Percentiles rank a stretch among this genome's conserved stretches.
Evolutionary conservation across 257 asterid genomes (phyloP).

Genomic region (Solanum chiquidenum): DNA sequence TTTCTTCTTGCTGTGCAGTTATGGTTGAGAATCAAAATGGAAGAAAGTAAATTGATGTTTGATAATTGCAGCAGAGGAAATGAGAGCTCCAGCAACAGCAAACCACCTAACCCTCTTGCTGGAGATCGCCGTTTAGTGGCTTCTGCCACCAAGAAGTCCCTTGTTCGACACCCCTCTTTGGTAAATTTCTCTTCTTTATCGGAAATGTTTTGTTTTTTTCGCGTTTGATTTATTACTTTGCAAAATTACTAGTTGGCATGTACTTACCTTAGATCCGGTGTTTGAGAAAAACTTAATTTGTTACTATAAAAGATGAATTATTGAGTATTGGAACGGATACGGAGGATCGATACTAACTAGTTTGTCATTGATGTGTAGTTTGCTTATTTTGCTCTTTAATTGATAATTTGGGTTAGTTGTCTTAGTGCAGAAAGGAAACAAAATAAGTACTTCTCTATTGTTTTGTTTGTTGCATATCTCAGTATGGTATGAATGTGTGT

Average conservation of each 20-base stretch:
- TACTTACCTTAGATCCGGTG: background rate
- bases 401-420: background rate
- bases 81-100: constrained; percentile 49
- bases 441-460: background rate
- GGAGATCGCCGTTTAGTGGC: constrained; percentile 28
- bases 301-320: background rate
- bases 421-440: background rate
- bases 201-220: background rate
- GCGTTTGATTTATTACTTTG: background rate
- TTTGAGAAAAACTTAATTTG: background rate
- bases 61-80: constrained; percentile 25
- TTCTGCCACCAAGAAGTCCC: constrained; percentile 26
- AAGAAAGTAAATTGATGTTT: constrained; percentile 47
- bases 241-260: background rate
- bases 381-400: background rate
- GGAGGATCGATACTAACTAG: background rate
- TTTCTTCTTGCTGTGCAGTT: constrained; percentile 3
- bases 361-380: background rate
- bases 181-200: constrained; percentile 16
- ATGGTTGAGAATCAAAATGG: constrained; percentile 71
- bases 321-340: background rate
- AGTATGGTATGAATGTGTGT: background rate
- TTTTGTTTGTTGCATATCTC: background rate
- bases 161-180: constrained; percentile 63
- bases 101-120: constrained; percentile 56